Evolutionary conservation across 495 filamentous ascomycete genomes (phyloP).

Genomic region (Rhypophila decipiens): DNA sequence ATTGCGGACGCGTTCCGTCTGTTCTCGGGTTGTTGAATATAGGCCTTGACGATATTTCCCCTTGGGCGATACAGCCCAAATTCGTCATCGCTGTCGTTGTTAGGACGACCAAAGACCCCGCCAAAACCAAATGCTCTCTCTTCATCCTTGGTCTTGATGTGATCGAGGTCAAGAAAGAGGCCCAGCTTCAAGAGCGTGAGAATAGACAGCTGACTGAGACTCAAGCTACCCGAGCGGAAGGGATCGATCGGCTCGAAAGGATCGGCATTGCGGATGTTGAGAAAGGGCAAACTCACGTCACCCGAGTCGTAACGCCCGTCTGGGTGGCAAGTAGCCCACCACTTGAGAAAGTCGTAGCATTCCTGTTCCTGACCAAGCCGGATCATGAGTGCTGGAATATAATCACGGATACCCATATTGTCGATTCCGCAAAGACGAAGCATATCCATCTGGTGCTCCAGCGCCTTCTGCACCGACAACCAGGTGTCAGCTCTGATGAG

Average conservation of each 20-base stretch:
- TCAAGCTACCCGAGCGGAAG: slow-evolving; percentile 4
- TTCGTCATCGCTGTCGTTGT: background rate
- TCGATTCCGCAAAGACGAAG: background rate
- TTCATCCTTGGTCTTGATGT: too few species aligned
- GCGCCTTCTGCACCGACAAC: background rate
- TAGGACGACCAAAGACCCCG: too few species aligned
- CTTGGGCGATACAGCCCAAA: too few species aligned
- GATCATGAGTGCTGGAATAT: background rate
- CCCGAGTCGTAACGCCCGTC: slow-evolving; percentile 33
- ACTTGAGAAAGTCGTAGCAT: background rate
- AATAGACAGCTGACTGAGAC: slow-evolving; percentile 22
- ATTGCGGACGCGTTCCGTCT: too few species aligned
- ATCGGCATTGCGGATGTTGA: slow-evolving; percentile 30
- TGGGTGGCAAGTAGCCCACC: background rate
- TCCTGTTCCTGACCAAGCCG: background rate
- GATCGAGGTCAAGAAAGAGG: slow-evolving; percentile 26
- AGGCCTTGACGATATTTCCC: slow-evolving; percentile 1
- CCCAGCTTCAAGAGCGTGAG: slow-evolving; percentile 35
- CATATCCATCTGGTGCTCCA: background rate
- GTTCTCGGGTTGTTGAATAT: too few species aligned
- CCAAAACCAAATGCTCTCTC: too few species aligned
- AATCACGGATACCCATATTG: background rate
- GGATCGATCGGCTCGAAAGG: slow-evolving; percentile 29
- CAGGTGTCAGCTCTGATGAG: background rate
- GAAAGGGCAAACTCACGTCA: slow-evolving; percentile 26